Base-by-base conservation (phyloP, 1,139 yeast genomes). In the Lizanozyma gosingica region DNA sequence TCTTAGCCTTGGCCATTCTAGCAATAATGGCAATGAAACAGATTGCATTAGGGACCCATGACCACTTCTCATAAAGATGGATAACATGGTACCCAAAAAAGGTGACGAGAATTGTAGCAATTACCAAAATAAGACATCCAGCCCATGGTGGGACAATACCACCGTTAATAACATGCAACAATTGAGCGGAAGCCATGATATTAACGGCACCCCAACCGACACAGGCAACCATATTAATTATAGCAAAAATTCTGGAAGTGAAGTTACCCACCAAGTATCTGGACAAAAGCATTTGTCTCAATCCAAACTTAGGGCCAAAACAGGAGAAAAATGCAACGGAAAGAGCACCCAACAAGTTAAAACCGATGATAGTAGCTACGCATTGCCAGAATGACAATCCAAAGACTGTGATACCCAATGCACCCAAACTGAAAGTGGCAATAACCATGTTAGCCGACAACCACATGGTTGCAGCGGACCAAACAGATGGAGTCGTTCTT, bases 201-300 rank as follows among this genome's bases (percentile, higher is more conserved):
- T 88, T 90, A 37, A 87, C 94, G 15, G 95, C 86, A 62, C 94
- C 88, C 97, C 97, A 88, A 49, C 97, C 97, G 47, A 88, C 76
- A 73, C 96, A 86, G 14, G 95, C 94, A 53, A 88, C 62, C 53
- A 81, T 76, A 57, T 88, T 88, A 54, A 88, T 71, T 36, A 82
- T 59, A 15, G 94, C 82, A 55, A 88, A 84, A 43, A 88, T 69
- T 58, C 95, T 75, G 62, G 84, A 81, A 39, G 84, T 80, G 37
- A 69, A 60, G 58, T 81, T 78, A 51, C 97, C 97, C 52, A 82
- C 72, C 55, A 88, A 72, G 62, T 73, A 88, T 50, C 90, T 75
- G 14, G 95, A 78, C 47, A 90, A 59, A 37, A 85, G 71, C 87
- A 88, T 83, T 62, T 88, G 97, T 63, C 97, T 80, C 48, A 90